Evolutionary conservation across 768 basidiomycete genomes (phyloP).

Genomic region (Chalciporus chontae): DNA sequence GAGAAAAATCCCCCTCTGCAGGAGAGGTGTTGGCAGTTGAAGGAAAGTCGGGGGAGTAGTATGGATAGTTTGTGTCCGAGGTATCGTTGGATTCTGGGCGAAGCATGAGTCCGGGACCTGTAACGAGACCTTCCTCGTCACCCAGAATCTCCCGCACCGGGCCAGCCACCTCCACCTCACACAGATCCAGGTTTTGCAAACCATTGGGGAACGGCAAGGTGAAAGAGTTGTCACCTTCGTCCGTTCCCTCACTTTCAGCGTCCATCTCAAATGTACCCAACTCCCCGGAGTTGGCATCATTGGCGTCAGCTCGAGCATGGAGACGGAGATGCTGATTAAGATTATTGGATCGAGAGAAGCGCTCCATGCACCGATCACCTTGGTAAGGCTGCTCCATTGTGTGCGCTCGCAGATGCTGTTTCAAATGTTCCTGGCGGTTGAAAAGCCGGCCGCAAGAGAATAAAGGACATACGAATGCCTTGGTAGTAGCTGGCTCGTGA

Average conservation of each 20-base stretch:
- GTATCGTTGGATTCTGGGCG: slow-evolving; percentile 14
- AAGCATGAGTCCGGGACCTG: slow-evolving; percentile 23
- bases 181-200: slow-evolving; percentile 49
- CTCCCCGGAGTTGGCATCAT: slow-evolving; percentile 26
- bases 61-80: slow-evolving; percentile 18
- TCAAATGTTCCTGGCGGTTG: slow-evolving; percentile 91
- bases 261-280: slow-evolving; percentile 26
- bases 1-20: slow-evolving; percentile 17
- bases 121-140: slow-evolving; percentile 54
- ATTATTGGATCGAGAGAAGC: slow-evolving; percentile 87
- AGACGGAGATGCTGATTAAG: slow-evolving; percentile 84
- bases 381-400: slow-evolving; percentile 84
- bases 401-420: slow-evolving; percentile 83
- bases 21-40: slow-evolving; percentile 16
- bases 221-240: slow-evolving; percentile 31
- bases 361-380: slow-evolving; percentile 72
- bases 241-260: slow-evolving; percentile 33
- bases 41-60: slow-evolving; percentile 19
- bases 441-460: slow-evolving; percentile 82
- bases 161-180: slow-evolving; percentile 60
- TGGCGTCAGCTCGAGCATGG: slow-evolving; percentile 44
- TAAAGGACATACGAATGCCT: slow-evolving; percentile 78
- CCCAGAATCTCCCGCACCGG: slow-evolving; percentile 53
- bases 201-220: slow-evolving; percentile 26
- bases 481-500: slow-evolving; percentile 39